Conservation (phyloP, 2,329 filamentous ascomycete species). For the Paraphoma sp. region DNA sequence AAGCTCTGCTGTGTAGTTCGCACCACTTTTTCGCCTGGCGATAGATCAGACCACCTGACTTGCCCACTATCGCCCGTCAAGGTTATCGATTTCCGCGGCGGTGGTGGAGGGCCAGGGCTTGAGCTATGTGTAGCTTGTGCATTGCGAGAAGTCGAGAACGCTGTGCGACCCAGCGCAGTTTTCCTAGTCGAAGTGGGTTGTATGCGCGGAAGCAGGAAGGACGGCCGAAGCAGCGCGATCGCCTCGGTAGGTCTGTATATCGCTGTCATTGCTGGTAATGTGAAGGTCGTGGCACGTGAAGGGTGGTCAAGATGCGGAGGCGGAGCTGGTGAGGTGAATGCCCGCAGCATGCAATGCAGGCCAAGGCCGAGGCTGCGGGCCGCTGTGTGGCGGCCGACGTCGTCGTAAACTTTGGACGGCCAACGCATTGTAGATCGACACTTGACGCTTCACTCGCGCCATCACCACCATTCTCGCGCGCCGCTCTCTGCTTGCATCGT, state of each 20-base stretch:
- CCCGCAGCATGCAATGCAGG: constrained; percentile 8
- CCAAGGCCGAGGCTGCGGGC: constrained; percentile 22
- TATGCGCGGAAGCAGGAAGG: constrained; percentile 30
- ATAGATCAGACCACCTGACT: constrained; percentile 81
- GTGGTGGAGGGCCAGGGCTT: constrained; percentile 38
- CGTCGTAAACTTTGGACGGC: constrained; percentile 25
- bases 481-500: neutral
- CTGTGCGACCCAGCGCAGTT: constrained; percentile 17
- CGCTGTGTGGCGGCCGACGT: constrained; percentile 22
- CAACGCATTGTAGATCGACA: constrained; percentile 20
- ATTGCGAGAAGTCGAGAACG: constrained; percentile 34
- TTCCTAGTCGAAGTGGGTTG: constrained; percentile 11
- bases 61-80: constrained; percentile 85
- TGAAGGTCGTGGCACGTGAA: constrained; percentile 8
- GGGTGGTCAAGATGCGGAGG: constrained; percentile 7
- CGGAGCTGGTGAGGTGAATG: constrained; percentile 10
- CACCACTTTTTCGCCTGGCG: constrained; percentile 76
- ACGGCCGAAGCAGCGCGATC: constrained; percentile 36
- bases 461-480: constrained; percentile 1
- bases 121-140: constrained; percentile 39
- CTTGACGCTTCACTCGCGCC: constrained; percentile 2
- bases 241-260: constrained; percentile 40
- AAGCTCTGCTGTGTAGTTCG: constrained; percentile 89
- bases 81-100: constrained; percentile 74
- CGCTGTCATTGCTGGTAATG: constrained; percentile 40